A percentile compares a stretch with the other conserved stretches of the same genome.
These are phyloP conservation scores for Picochlorum sp. DNA, from an alignment of 139 green algal species.

Conservation along the genomic window DNA sequence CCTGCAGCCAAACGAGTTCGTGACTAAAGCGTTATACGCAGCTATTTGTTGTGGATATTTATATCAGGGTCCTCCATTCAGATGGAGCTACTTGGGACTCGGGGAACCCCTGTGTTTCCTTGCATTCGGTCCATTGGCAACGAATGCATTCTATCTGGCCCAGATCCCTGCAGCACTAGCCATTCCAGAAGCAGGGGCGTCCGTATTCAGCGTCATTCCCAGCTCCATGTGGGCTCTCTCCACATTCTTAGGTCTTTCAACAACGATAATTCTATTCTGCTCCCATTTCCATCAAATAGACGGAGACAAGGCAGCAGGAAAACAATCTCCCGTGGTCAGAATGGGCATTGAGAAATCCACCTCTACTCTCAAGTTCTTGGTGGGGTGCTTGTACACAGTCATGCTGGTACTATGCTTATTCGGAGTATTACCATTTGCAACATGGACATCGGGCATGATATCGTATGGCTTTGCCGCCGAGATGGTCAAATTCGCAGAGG, in stretches of 20 bases:
- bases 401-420: constrained; percentile 15
- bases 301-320: constrained; percentile 64
- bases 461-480: constrained; percentile 22
- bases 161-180: constrained; percentile 24
- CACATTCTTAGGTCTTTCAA: constrained; percentile 73
- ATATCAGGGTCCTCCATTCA: constrained; percentile 96
- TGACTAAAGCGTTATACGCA: constrained; percentile 49
- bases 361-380: constrained; percentile 20
- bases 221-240: constrained; percentile 14
- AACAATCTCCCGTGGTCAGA: constrained; percentile 78
- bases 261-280: constrained; percentile 86
- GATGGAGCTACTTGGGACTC: constrained; percentile 89
- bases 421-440: constrained; percentile 23
- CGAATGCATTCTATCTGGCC: constrained; percentile 84
- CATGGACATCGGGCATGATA: constrained; percentile 24
- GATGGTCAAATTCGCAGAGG: constrained; percentile 30
- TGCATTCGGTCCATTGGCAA: constrained; percentile 89
- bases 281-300: constrained; percentile 91
- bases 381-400: constrained; percentile 18
- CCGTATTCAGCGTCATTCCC: background rate
- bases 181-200: background rate
- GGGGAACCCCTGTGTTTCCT: constrained; percentile 96
- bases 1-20: constrained; percentile 22
- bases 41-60: constrained; percentile 87
- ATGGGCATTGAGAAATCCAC: constrained; percentile 50